Evolutionary conservation across 495 filamentous ascomycete species (phyloP).

Genomic region (Hyaloscypha hepaticicola): DNA sequence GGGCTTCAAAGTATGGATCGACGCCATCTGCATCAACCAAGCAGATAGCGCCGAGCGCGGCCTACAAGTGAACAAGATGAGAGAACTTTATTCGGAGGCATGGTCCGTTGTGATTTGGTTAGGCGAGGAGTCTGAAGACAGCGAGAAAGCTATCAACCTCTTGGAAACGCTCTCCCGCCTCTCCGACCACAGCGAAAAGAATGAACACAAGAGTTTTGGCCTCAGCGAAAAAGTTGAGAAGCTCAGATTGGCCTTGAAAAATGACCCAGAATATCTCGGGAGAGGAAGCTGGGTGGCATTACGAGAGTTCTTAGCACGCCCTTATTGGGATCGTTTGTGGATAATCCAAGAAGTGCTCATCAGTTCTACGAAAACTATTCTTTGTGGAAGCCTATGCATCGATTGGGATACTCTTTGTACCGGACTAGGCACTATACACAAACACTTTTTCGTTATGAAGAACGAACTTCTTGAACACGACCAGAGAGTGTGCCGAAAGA

Average conservation of each 20-base stretch:
- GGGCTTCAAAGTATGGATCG: slow-evolving; percentile 34
- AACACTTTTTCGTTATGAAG: slow-evolving; percentile 22
- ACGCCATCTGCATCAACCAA: slow-evolving; percentile 43
- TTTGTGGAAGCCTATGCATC: slow-evolving; percentile 18
- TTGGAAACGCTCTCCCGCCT: not conserved
- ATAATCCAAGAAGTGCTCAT: slow-evolving; percentile 25
- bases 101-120: slow-evolving; percentile 31
- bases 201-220: too few species aligned
- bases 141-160: slow-evolving; percentile 11
- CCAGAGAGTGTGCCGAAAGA: too few species aligned
- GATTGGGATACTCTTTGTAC: slow-evolving; percentile 27
- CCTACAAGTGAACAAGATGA: slow-evolving; percentile 36
- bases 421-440: slow-evolving; percentile 12
- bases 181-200: not conserved
- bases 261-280: slow-evolving; percentile 15
- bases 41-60: slow-evolving; percentile 31
- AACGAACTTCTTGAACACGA: slow-evolving; percentile 16
- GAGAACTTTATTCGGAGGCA: slow-evolving; percentile 31
- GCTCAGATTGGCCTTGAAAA: not conserved
- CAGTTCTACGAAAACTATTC: not conserved
- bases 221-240: not conserved
- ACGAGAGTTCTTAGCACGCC: slow-evolving; percentile 9
- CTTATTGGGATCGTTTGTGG: slow-evolving; percentile 24
- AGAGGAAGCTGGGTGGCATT: slow-evolving; percentile 13
- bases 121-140: slow-evolving; percentile 23